These are phyloP conservation scores for Boletus rubescentipes DNA, from an alignment of 768 basidiomycete genomes.

Conservation along the genomic window DNA sequence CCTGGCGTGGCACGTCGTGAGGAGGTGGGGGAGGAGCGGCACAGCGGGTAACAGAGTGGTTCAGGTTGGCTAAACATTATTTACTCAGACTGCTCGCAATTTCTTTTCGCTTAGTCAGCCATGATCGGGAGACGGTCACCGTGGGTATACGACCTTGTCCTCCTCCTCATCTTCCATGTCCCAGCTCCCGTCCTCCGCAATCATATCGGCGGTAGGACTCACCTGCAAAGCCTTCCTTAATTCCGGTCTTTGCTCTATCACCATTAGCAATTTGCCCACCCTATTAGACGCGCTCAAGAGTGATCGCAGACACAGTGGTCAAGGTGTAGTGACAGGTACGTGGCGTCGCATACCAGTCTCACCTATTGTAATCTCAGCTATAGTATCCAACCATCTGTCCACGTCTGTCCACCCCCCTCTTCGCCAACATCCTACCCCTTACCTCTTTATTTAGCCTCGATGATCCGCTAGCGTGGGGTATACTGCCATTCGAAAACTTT, in stretches of 20 bases:
- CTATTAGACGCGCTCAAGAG: constrained; percentile 61
- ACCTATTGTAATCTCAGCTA: constrained; percentile 3
- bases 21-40: constrained; percentile 14
- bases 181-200: constrained; percentile 53
- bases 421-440: constrained; percentile 4
- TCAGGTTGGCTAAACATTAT: too few relatives aligned
- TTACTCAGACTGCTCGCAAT: too few relatives aligned
- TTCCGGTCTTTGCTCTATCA: constrained; percentile 61
- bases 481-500: constrained; percentile 67
- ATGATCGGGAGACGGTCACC: background rate
- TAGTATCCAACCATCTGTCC: constrained; percentile 93
- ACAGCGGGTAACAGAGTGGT: background rate
- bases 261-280: constrained; percentile 66
- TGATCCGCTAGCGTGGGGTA: constrained; percentile 86
- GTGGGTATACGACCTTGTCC: too few relatives aligned
- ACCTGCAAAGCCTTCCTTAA: constrained; percentile 77
- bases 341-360: constrained; percentile 8
- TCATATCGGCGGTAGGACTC: constrained; percentile 67
- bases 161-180: constrained; percentile 33
- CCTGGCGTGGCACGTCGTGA: constrained; percentile 38
- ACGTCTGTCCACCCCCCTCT: constrained; percentile 53
- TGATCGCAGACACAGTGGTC: constrained; percentile 44
- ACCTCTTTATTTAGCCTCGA: constrained; percentile 54
- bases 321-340: constrained; percentile 74
- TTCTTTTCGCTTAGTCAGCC: constrained; percentile 28